Percentiles rank a stretch among this genome's conserved stretches.
Conservation (phyloP, 75 land plant genomes). For the Pinus tabuliformis region DNA sequence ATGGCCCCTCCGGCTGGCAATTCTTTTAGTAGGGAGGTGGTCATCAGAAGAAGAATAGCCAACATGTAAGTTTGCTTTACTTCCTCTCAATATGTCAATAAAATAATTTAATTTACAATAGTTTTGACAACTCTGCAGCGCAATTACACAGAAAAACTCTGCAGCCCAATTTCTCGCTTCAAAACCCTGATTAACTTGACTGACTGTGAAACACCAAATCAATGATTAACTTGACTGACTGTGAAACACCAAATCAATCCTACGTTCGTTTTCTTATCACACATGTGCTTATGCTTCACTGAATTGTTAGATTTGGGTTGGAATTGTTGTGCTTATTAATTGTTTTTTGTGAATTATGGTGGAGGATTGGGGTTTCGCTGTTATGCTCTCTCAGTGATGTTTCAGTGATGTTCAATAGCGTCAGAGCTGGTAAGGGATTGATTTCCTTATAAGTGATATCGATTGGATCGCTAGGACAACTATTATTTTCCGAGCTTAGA, state of each 20-base stretch:
- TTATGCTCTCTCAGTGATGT: too few relatives aligned
- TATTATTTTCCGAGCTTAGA: too few relatives aligned
- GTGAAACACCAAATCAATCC: too few relatives aligned
- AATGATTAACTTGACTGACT: too few relatives aligned
- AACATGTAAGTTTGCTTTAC: slow-evolving; percentile 37
- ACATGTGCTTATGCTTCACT: not conserved
- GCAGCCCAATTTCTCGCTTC: not conserved
- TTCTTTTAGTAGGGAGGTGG: slow-evolving; percentile 34
- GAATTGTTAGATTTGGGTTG: not conserved
- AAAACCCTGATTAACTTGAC: not conserved
- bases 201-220: too few relatives aligned
- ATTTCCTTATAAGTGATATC: too few relatives aligned
- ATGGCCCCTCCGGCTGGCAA: slow-evolving; percentile 9
- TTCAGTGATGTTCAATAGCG: too few relatives aligned
- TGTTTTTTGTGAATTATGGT: not conserved
- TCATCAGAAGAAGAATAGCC: slow-evolving; percentile 43
- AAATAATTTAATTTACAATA: not conserved
- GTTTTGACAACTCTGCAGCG: not conserved
- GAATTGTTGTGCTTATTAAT: not conserved
- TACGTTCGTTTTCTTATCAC: too few relatives aligned
- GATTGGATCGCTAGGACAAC: too few relatives aligned
- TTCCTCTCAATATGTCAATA: slow-evolving; percentile 2
- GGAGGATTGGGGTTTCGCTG: not conserved
- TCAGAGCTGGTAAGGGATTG: too few relatives aligned
- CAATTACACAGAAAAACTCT: not conserved